Evolutionary conservation across 2,329 filamentous ascomycete genomes (phyloP).

Genomic region (Cryphonectria japonica): DNA sequence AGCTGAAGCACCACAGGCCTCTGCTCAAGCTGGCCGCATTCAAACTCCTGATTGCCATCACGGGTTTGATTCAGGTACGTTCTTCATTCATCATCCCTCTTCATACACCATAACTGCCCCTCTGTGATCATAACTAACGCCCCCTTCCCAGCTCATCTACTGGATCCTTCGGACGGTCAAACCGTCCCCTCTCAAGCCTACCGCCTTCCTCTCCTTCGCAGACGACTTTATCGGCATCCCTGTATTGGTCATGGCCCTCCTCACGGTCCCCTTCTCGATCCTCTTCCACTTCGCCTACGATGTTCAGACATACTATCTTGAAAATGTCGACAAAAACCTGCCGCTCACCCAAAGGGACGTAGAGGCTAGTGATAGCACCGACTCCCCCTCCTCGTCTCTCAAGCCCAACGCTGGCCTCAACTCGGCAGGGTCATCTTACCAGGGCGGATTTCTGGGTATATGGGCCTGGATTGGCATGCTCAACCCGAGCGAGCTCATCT

Average conservation of each 20-base stretch:
- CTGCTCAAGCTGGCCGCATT: conserved; percentile 40
- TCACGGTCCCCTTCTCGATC: conserved; percentile 36
- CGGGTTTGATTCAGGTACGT: conserved; percentile 37
- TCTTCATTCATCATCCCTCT: background rate
- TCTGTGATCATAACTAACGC: background rate
- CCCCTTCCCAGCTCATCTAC: conserved; percentile 32
- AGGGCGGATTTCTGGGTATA: conserved; percentile 33
- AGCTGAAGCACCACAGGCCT: conserved; percentile 37
- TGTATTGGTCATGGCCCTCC: conserved; percentile 34
- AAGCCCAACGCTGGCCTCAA: conserved; percentile 16
- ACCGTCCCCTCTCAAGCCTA: conserved; percentile 31
- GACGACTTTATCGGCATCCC: conserved; percentile 37
- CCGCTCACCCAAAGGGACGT: conserved; percentile 20
- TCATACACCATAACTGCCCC: no score
- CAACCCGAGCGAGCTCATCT: conserved; percentile 32
- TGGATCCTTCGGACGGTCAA: conserved; percentile 35
- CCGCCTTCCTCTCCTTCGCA: conserved; percentile 33
- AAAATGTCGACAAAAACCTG: conserved; percentile 21
- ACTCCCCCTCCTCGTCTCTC: background rate
- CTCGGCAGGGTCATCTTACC: conserved; percentile 31
- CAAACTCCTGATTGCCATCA: conserved; percentile 40
- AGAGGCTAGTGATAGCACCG: background rate
- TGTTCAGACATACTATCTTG: conserved; percentile 33
- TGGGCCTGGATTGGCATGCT: conserved; percentile 32
- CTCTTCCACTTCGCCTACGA: conserved; percentile 36